Conservation (phyloP, 768 basidiomycete genomes). For the Boletus eberwhitei region DNA sequence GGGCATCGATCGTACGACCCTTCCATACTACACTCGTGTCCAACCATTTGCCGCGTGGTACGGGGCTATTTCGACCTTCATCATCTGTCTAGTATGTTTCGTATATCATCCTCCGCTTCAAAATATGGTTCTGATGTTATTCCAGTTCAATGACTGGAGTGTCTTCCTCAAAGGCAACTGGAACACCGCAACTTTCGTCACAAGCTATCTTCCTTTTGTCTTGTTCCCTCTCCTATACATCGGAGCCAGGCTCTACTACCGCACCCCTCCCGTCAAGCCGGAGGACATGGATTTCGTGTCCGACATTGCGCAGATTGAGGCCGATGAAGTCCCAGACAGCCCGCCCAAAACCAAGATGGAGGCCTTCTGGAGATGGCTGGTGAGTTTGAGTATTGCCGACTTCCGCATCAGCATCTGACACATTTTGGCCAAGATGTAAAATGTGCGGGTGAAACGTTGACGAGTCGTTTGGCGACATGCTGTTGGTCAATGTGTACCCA, state of each 20-base stretch:
- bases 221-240: conserved; percentile 76
- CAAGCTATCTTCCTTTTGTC: conserved; percentile 72
- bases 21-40: conserved; percentile 67
- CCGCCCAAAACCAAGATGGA: conserved; percentile 66
- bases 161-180: conserved; percentile 55
- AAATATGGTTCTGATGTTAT: conserved; percentile 29
- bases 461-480: not conserved
- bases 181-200: conserved; percentile 69
- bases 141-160: conserved; percentile 45
- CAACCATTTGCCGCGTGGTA: conserved; percentile 76
- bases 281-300: conserved; percentile 84
- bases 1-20: conserved; percentile 62
- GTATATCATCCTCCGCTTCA: not conserved
- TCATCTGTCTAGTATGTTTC: conserved; percentile 61
- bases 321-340: conserved; percentile 65
- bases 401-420: not conserved
- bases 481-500: not conserved
- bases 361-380: conserved; percentile 77
- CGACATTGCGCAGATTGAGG: conserved; percentile 67
- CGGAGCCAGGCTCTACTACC: conserved; percentile 47
- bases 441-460: not conserved
- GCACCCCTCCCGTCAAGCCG: conserved; percentile 27
- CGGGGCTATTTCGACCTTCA: conserved; percentile 29
- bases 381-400: conserved; percentile 36
- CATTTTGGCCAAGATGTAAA: conserved; percentile 20